phyloP scores from a whole-genome alignment of 73 alveolate species.

The Paramecium biaurelia region DNA sequence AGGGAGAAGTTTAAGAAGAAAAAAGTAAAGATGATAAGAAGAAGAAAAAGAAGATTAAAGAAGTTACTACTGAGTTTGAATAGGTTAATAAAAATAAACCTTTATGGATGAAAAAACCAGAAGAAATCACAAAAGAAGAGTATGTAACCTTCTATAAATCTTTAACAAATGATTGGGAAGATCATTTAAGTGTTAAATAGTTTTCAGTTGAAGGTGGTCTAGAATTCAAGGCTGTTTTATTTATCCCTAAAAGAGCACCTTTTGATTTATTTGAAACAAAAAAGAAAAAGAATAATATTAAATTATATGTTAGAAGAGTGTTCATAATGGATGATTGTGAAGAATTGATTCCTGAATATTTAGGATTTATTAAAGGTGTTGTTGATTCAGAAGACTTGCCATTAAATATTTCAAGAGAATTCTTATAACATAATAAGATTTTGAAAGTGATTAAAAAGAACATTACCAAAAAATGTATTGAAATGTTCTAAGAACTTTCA shows the following conservation, averaged over 20 bases:
- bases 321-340: conserved; percentile 99
- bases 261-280: conserved; percentile 99
- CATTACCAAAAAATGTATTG: conserved; percentile 99
- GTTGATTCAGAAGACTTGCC: conserved; percentile 99
- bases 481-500: conserved; percentile 96
- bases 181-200: conserved; percentile 98
- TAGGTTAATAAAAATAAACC: conserved; percentile 99
- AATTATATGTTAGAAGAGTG: conserved; percentile 98
- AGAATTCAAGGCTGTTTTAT: conserved; percentile 98
- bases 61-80: conserved; percentile 97
- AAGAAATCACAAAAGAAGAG: conserved; percentile 98
- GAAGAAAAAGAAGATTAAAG: conserved; percentile 96
- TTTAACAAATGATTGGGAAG: conserved; percentile 99
- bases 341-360: conserved; percentile 99
- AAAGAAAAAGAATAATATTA: conserved; percentile 98
- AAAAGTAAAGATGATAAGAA: conserved; percentile 86
- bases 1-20: conserved; percentile 85
- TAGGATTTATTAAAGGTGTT: conserved; percentile 98
- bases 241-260: conserved; percentile 99
- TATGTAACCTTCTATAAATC: conserved; percentile 98
- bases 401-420: conserved; percentile 99
- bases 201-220: conserved; percentile 99
- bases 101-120: conserved; percentile 98
- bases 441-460: conserved; percentile 98
- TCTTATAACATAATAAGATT: conserved; percentile 99